Percentiles rank a stretch among this genome's conserved stretches.
These are phyloP conservation scores for Bruguiera sexangula DNA, from an alignment of 345 rosid genomes.

Conservation along the genomic window DNA sequence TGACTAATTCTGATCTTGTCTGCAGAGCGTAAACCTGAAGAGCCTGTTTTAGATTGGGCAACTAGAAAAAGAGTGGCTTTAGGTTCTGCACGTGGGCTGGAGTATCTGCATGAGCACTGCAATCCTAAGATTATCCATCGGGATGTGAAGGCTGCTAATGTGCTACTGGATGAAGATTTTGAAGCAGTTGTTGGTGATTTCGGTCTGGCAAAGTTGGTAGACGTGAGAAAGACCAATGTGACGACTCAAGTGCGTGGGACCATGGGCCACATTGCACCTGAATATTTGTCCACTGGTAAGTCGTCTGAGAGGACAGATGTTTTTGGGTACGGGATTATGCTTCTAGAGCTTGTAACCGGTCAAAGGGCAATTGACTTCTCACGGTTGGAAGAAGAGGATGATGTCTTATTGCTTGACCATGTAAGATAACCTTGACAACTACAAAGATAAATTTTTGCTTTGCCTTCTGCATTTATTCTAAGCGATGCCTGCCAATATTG, in stretches of 20 bases:
- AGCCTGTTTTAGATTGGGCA: slow-evolving; percentile 75
- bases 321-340: slow-evolving; percentile 93
- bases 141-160: slow-evolving; percentile 97
- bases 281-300: slow-evolving; percentile 90
- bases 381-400: slow-evolving; percentile 94
- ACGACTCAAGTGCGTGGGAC: slow-evolving; percentile 99
- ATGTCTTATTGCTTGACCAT: slow-evolving; percentile 88
- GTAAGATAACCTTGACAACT: slow-evolving; percentile 38
- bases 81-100: slow-evolving; percentile 95
- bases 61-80: slow-evolving; percentile 79
- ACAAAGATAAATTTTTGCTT: not conserved
- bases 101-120: slow-evolving; percentile 95
- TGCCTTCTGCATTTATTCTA: slow-evolving; percentile 11
- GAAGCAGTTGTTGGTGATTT: slow-evolving; percentile 99
- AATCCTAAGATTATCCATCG: slow-evolving; percentile 96
- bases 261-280: slow-evolving; percentile 99
- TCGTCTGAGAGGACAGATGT: slow-evolving; percentile 97
- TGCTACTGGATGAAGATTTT: slow-evolving; percentile 81
- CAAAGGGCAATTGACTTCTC: slow-evolving; percentile 96
- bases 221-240: slow-evolving; percentile 79
- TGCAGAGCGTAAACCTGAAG: slow-evolving; percentile 81
- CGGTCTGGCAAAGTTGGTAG: slow-evolving; percentile 92
- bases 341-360: slow-evolving; percentile 98
- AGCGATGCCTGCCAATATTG: not conserved
- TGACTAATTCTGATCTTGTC: slow-evolving; percentile 13